Conservation (phyloP, 148 eudicot species). For the Gaultheria prostrata region DNA sequence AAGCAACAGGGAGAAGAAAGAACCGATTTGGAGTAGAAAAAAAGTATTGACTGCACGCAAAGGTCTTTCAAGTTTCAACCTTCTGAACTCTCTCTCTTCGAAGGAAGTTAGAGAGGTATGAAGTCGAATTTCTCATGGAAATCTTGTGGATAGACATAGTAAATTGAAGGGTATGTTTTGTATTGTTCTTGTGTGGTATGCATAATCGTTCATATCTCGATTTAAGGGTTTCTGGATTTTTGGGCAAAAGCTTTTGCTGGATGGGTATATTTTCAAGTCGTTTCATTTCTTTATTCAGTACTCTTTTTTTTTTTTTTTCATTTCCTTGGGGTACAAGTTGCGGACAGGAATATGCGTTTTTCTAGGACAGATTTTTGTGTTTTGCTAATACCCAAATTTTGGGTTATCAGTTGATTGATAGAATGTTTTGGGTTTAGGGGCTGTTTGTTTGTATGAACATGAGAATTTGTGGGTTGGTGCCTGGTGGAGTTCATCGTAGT, state of each 20-base stretch:
- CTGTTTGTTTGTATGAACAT: neutral
- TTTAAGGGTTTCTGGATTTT: neutral
- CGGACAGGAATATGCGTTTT: neutral
- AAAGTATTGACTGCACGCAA: neutral
- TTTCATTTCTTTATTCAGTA: neutral
- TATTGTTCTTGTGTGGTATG: neutral
- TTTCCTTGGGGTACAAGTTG: neutral
- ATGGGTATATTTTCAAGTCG: neutral
- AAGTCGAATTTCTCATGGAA: neutral
- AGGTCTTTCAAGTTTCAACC: neutral
- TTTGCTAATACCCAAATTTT: neutral
- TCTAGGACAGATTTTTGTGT: neutral
- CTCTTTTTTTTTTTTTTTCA: too few species aligned
- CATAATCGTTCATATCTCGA: too few species aligned
- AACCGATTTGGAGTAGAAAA: neutral
- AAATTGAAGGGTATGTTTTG: too few species aligned
- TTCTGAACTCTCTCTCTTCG: neutral
- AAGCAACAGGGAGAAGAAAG: neutral
- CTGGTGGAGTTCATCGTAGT: neutral
- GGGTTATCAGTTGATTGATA: slow-evolving; percentile 1
- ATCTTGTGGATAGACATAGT: neutral
- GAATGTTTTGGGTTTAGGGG: neutral
- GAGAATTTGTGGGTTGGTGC: slow-evolving; percentile 2
- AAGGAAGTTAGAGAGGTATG: neutral
- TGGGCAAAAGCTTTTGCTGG: neutral